Evolutionary conservation across 2,329 filamentous ascomycete genomes (phyloP).

Genomic region (Aspergillus ibericus): DNA sequence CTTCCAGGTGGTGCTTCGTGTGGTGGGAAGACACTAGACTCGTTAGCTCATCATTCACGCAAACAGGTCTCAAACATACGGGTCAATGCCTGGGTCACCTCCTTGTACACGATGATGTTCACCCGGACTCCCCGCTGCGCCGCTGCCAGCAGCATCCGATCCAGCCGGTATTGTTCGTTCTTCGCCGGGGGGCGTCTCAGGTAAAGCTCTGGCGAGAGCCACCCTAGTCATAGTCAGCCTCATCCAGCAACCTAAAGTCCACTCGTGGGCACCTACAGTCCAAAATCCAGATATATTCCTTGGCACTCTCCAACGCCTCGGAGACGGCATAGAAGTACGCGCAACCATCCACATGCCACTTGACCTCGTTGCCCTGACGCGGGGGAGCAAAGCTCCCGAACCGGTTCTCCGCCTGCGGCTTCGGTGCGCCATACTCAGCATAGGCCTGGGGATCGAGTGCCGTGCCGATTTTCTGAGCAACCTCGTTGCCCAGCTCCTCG

Average conservation of each 20-base stretch:
- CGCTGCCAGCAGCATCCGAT: constrained; percentile 77
- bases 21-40: constrained; percentile 66
- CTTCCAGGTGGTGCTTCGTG: constrained; percentile 76
- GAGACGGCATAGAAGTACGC: constrained; percentile 85
- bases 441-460: constrained; percentile 51
- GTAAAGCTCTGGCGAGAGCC: constrained; percentile 84
- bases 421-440: constrained; percentile 43
- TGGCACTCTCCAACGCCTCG: constrained; percentile 72
- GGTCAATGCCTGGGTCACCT: constrained; percentile 77
- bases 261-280: constrained; percentile 56
- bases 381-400: constrained; percentile 70
- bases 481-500: constrained; percentile 53
- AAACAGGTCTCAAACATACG: constrained; percentile 57
- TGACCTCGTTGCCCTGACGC: constrained; percentile 68
- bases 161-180: constrained; percentile 80
- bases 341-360: constrained; percentile 86
- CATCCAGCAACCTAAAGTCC: neutral
- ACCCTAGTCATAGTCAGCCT: constrained; percentile 51
- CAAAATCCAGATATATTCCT: constrained; percentile 77
- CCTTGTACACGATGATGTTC: constrained; percentile 89
- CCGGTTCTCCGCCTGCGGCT: constrained; percentile 47
- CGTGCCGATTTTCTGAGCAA: constrained; percentile 52
- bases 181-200: constrained; percentile 76
- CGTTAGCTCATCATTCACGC: constrained; percentile 4
- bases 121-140: constrained; percentile 81